phyloP scores from a whole-genome alignment of 83 land plant genomes.

The Picea abies region DNA sequence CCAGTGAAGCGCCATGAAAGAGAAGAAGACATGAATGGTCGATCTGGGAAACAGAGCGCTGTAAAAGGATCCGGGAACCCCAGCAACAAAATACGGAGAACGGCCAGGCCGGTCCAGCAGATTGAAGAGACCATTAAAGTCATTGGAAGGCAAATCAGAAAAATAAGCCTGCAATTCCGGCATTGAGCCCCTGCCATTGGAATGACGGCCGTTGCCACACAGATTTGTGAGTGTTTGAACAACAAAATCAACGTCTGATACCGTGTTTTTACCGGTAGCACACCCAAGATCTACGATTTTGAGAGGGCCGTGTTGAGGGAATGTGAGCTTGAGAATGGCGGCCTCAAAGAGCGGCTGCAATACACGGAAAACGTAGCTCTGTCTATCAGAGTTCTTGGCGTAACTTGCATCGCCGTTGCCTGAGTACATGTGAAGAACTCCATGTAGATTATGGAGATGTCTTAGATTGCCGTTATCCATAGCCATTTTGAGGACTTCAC shows the following conservation, averaged over 20 bases:
- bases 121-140: slow-evolving; percentile 14
- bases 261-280: slow-evolving; percentile 41
- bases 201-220: not conserved
- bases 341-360: slow-evolving; percentile 42
- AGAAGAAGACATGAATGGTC: no score
- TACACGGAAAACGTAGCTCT: not conserved
- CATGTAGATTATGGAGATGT: not conserved
- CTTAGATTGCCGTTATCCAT: not conserved
- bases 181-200: not conserved
- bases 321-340: slow-evolving; percentile 30
- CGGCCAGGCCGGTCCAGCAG: not conserved
- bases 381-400: not conserved
- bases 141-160: no score
- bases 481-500: not conserved
- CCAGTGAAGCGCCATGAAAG: slow-evolving; percentile 4
- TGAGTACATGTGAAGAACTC: not conserved
- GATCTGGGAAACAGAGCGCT: no score
- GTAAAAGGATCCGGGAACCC: not conserved
- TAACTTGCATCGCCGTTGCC: no score
- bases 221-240: not conserved
- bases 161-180: not conserved
- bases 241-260: slow-evolving; percentile 34
- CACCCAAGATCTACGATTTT: slow-evolving; percentile 38
- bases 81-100: not conserved
- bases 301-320: slow-evolving; percentile 6